Percentiles rank a stretch among this genome's conserved stretches.
These are phyloP conservation scores for Taiwanofungus camphoratus DNA, from an alignment of 1,284 basidiomycete species.

Conservation along the genomic window DNA sequence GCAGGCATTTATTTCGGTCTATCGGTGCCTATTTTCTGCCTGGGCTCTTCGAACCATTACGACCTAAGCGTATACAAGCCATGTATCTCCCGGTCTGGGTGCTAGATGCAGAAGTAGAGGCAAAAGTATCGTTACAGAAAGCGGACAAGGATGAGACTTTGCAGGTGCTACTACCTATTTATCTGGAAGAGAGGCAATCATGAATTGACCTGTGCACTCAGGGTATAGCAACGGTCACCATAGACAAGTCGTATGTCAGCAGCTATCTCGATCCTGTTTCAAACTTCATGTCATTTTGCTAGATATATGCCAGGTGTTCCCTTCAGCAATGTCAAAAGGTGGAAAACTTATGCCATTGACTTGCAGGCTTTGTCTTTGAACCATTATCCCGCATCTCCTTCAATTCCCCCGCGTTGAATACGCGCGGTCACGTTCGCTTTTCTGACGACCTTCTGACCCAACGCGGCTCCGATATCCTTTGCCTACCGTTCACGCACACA, in stretches of 20 bases:
- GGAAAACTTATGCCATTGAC: slow-evolving; percentile 1
- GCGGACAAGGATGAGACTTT: neutral
- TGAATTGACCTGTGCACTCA: neutral
- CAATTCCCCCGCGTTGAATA: slow-evolving; percentile 15
- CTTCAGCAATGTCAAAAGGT: neutral
- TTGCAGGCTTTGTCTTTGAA: slow-evolving; percentile 20
- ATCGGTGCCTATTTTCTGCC: slow-evolving; percentile 25
- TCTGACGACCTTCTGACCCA: slow-evolving; percentile 28
- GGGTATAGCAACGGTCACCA: slow-evolving; percentile 6
- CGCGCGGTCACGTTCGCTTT: slow-evolving; percentile 25
- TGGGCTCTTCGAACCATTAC: slow-evolving; percentile 21
- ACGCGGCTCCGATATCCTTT: slow-evolving; percentile 30
- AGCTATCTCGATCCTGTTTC: no score
- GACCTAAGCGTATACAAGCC: slow-evolving; percentile 32
- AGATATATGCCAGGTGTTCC: slow-evolving; percentile 24
- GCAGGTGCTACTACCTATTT: neutral
- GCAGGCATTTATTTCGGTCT: slow-evolving; percentile 6
- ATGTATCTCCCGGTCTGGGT: slow-evolving; percentile 61
- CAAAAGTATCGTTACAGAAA: slow-evolving; percentile 20
- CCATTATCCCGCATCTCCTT: slow-evolving; percentile 29
- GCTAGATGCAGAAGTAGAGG: slow-evolving; percentile 46
- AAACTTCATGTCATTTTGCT: neutral
- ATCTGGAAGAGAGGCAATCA: neutral
- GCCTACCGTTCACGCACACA: slow-evolving; percentile 17
- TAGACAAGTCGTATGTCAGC: no score